These are phyloP conservation scores for Histomonas meleagridis DNA, from an alignment of 208 protist genomes.

Conservation along the genomic window DNA sequence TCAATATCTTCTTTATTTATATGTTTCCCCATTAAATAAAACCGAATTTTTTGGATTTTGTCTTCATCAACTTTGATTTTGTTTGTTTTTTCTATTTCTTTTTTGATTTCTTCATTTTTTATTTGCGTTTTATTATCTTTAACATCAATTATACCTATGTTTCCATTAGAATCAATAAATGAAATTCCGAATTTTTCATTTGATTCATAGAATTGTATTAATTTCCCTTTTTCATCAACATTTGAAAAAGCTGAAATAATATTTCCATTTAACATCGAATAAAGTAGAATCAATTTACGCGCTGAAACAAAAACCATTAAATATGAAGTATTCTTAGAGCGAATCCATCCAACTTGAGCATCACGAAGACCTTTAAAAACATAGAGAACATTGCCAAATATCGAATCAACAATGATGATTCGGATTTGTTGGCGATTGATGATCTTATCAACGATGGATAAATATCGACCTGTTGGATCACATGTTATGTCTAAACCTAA, in stretches of 20 bases:
- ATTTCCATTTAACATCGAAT: neutral
- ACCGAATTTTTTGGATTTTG: too few relatives aligned
- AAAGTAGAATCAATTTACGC: neutral
- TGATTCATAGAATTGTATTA: too few relatives aligned
- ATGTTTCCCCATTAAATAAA: too few relatives aligned
- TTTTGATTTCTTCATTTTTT: too few relatives aligned
- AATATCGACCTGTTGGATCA: neutral
- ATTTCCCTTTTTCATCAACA: too few relatives aligned
- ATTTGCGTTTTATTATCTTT: too few relatives aligned
- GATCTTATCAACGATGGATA: neutral
- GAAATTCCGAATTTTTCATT: too few relatives aligned
- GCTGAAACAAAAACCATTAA: neutral
- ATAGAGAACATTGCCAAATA: neutral
- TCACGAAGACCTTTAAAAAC: slow-evolving; percentile 12
- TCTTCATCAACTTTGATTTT: too few relatives aligned
- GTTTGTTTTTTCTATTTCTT: too few relatives aligned
- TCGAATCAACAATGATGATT: neutral
- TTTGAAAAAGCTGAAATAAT: neutral
- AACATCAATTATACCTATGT: too few relatives aligned
- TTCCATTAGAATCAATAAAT: too few relatives aligned
- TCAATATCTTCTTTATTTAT: too few relatives aligned
- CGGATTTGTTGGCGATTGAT: neutral
- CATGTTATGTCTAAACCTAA: neutral
- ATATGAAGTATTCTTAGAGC: neutral
- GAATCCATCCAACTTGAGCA: slow-evolving; percentile 31